Conservation (phyloP, 2,329 filamentous ascomycete species). For the Septoria petroselini region DNA sequence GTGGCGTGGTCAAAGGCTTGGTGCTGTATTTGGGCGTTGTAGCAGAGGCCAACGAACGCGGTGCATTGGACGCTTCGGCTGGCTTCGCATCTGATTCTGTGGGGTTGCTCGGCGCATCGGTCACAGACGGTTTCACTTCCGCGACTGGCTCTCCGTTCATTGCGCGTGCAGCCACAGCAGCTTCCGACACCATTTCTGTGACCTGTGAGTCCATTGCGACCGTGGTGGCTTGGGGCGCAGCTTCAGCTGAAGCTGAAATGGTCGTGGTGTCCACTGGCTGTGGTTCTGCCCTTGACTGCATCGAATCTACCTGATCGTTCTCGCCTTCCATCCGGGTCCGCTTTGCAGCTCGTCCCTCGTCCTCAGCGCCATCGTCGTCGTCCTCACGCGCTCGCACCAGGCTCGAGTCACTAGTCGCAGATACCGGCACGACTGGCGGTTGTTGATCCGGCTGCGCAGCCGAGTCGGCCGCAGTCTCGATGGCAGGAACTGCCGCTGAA, state of each 20-base stretch:
- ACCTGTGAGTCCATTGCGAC: slow-evolving; percentile 7
- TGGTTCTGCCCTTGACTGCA: background rate
- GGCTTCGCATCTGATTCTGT: slow-evolving; percentile 5
- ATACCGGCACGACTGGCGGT: slow-evolving; percentile 10
- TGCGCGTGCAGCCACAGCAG: background rate
- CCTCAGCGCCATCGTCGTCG: slow-evolving; percentile 59
- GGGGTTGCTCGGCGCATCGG: slow-evolving; percentile 12
- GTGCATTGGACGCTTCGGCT: slow-evolving; percentile 10
- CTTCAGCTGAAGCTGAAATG: background rate
- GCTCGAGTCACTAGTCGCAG: slow-evolving; percentile 51
- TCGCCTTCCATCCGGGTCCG: slow-evolving; percentile 66
- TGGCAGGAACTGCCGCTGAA: slow-evolving; percentile 6
- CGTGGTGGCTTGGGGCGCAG: slow-evolving; percentile 2
- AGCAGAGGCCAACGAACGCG: slow-evolving; percentile 16
- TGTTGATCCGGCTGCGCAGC: background rate
- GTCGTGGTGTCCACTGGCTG: background rate
- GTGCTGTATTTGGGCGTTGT: slow-evolving; percentile 36
- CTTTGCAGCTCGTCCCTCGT: slow-evolving; percentile 68
- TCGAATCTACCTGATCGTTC: slow-evolving; percentile 7
- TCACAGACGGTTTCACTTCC: background rate
- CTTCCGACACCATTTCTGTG: background rate
- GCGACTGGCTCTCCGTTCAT: slow-evolving; percentile 1
- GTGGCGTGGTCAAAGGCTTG: slow-evolving; percentile 55
- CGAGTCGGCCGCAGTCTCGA: background rate
- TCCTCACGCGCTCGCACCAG: slow-evolving; percentile 71